phyloP scores from a whole-genome alignment of 495 filamentous ascomycete genomes.

The Daldinia vernicosa region DNA sequence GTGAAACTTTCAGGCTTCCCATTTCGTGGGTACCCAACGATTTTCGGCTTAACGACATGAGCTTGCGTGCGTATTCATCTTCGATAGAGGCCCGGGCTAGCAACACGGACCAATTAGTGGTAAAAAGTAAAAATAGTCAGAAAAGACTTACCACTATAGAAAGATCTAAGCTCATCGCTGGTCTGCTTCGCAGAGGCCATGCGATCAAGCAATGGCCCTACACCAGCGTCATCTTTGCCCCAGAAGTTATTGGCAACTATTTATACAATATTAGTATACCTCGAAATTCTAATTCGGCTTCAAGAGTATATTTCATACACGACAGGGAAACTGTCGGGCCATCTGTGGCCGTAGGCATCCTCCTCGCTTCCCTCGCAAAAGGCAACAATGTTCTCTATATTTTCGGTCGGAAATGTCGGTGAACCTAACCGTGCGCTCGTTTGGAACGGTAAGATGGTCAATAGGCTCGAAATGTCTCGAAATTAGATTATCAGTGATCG shows the following conservation, averaged over 20 bases:
- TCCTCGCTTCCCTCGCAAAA: conserved; percentile 26
- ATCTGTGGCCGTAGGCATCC: conserved; percentile 46
- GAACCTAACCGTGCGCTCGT: conserved; percentile 5
- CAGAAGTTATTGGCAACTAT: conserved; percentile 99
- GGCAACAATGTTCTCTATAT: conserved; percentile 13
- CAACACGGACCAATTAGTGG: conserved; percentile 13
- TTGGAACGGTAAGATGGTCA: conserved; percentile 1
- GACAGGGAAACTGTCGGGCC: conserved; percentile 48
- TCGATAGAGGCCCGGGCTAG: conserved; percentile 90
- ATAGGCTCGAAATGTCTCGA: conserved; percentile 30
- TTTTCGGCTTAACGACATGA: conserved; percentile 86
- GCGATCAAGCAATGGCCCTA: conserved; percentile 89
- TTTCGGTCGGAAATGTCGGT: conserved; percentile 1
- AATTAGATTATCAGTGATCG: conserved; percentile 29
- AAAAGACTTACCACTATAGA: conserved; percentile 77
- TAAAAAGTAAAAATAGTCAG: background rate
- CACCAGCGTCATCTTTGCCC: conserved; percentile 98
- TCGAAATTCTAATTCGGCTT: background rate
- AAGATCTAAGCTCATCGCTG: conserved; percentile 90
- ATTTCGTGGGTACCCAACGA: conserved; percentile 87
- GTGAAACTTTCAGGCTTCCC: conserved; percentile 81
- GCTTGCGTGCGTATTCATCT: conserved; percentile 96
- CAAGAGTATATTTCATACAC: conserved; percentile 31
- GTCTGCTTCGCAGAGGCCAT: conserved; percentile 97
- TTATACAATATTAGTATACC: conserved; percentile 31